Base-by-base conservation (phyloP, 495 filamentous ascomycete genomes). In the Glonium stellatum region DNA sequence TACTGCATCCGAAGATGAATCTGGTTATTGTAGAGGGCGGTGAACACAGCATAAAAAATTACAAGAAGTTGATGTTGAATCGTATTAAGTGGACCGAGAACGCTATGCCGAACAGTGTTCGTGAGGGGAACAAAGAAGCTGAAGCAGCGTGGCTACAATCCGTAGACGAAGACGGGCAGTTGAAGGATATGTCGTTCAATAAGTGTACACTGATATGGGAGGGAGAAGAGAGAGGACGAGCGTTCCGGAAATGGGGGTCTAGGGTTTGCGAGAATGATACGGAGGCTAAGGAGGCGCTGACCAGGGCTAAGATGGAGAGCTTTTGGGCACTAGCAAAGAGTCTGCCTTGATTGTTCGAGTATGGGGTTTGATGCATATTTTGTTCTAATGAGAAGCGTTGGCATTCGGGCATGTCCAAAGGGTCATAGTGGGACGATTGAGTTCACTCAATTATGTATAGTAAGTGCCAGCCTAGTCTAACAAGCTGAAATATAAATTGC, bases 71-170 rank as follows among this genome's bases (percentile, higher is more conserved):
- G 27, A 91, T 97, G 88, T 75, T 92, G 21, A 84, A 95, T 58
- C 89, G 93, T 15, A 91, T 97, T 66, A 84, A 92, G 69, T 99
- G 93, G 93, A 88, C 85, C 2, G 92, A 97, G 70, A 92, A 95
- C 59, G 80, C 83, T 3, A 82, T 84, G 2, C 86, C 92, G 1
- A 77, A 78, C 52, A 75, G 70, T 58, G 79, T 81, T 46, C 76
- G 80, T 31, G 77, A 85, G 58, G 79, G 80, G 46, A 85, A 85
- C 61, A 73, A 80, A 44, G 81, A 86, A 67, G 77, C 81, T 15
- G 74, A 81, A 50, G 79, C 82, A 12, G 75, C 85, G 1, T 96
- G 89, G 87, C 72, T 95, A 57, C 80, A 82, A 58, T 82, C 87
- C 1, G 84, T 90, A 66, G 86, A 91, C 72, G 90, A 90, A 47